Percentiles rank a stretch among this genome's conserved stretches.
These are phyloP conservation scores for Halophytophthora batemanensis DNA, from an alignment of 352 stramenopile species.

Conservation along the genomic window DNA sequence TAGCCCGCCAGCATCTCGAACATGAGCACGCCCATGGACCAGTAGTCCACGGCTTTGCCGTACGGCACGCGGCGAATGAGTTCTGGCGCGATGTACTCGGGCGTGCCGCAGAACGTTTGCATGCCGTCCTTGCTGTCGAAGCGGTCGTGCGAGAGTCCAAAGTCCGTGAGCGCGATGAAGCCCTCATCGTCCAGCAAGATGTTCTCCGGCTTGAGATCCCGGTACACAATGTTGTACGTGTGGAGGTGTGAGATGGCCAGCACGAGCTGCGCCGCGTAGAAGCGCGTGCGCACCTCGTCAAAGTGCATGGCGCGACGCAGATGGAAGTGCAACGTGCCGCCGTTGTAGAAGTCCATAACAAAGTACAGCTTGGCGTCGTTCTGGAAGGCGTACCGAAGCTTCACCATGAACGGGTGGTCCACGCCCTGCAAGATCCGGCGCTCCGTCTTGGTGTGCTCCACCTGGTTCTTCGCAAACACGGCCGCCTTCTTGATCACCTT, in stretches of 20 bases:
- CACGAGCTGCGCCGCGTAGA: constrained; percentile 84
- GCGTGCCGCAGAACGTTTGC: constrained; percentile 81
- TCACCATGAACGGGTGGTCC: constrained; percentile 85
- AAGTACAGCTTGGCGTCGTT: constrained; percentile 85
- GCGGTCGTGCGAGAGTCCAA: constrained; percentile 80
- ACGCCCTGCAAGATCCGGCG: constrained; percentile 82
- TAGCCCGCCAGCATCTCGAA: constrained; percentile 83
- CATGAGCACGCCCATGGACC: constrained; percentile 81
- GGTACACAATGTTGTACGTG: constrained; percentile 85
- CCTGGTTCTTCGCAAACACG: constrained; percentile 86
- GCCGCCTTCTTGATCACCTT: constrained; percentile 91
- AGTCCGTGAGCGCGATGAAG: constrained; percentile 87
- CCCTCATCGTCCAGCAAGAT: constrained; percentile 82
- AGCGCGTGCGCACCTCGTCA: constrained; percentile 54
- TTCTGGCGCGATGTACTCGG: constrained; percentile 83
- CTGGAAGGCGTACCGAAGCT: constrained; percentile 86
- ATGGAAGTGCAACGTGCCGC: constrained; percentile 82
- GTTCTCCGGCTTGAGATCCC: constrained; percentile 86
- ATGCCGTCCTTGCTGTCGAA: constrained; percentile 76
- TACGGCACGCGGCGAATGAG: constrained; percentile 74
- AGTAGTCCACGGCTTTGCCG: constrained; percentile 85
- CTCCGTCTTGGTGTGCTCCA: constrained; percentile 92
- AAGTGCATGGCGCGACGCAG: constrained; percentile 71
- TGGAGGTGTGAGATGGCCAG: constrained; percentile 80
- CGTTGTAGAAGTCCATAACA: constrained; percentile 90